A percentile compares a stretch with the other conserved stretches of the same genome.
These are phyloP conservation scores for Aspergillus melleus DNA, from an alignment of 2,329 filamentous ascomycete species.

Conservation along the genomic window DNA sequence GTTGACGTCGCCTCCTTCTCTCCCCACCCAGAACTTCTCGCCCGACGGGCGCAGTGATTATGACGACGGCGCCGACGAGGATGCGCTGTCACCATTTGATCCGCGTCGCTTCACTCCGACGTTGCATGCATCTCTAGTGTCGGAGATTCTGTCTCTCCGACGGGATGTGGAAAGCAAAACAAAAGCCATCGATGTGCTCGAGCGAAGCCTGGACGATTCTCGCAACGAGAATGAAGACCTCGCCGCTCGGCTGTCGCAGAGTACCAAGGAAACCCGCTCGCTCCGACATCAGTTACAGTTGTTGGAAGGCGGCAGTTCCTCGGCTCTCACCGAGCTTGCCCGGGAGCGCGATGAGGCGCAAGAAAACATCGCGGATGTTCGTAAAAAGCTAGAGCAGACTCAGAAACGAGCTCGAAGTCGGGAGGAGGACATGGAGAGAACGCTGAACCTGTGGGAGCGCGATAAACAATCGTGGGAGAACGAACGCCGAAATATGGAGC, in stretches of 20 bases:
- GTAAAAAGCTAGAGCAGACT: slow-evolving; percentile 70
- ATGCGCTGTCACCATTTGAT: slow-evolving; percentile 74
- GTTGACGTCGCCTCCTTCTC: slow-evolving; percentile 60
- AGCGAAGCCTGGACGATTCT: slow-evolving; percentile 68
- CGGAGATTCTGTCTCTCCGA: slow-evolving; percentile 84
- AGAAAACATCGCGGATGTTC: slow-evolving; percentile 69
- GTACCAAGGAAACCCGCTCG: slow-evolving; percentile 73
- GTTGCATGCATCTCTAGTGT: slow-evolving; percentile 88
- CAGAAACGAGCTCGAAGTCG: slow-evolving; percentile 77
- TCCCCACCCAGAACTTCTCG: slow-evolving; percentile 47
- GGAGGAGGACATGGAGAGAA: slow-evolving; percentile 78
- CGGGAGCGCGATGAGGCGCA: slow-evolving; percentile 84
- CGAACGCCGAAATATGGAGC: slow-evolving; percentile 78
- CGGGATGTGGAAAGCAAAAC: slow-evolving; percentile 89
- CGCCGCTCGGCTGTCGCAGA: slow-evolving; percentile 60
- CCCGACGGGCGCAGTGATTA: slow-evolving; percentile 40
- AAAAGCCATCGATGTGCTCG: slow-evolving; percentile 80
- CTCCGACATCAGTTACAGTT: slow-evolving; percentile 82
- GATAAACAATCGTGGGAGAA: slow-evolving; percentile 85
- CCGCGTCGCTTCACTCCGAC: slow-evolving; percentile 93
- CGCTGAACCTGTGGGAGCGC: slow-evolving; percentile 76
- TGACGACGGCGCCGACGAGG: slow-evolving; percentile 50
- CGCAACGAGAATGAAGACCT: slow-evolving; percentile 74
- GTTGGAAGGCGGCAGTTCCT: slow-evolving; percentile 83
- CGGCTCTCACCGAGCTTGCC: slow-evolving; percentile 78